These are phyloP conservation scores for Vachellia pachyceras DNA, from an alignment of 306 rosid species.

Conservation along the genomic window DNA sequence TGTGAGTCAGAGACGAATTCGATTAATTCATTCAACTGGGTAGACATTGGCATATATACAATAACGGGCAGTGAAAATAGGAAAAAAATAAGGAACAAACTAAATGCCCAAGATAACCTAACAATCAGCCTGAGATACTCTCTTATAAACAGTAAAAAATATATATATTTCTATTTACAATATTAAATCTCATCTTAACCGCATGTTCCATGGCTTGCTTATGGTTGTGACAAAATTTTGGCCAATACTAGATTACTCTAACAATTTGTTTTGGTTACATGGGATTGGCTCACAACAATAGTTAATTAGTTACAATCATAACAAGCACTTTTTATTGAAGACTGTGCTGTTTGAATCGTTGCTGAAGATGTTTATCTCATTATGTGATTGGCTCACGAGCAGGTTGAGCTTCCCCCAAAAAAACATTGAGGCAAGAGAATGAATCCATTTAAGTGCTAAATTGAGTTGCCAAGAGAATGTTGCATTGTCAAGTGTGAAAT, in stretches of 20 bases:
- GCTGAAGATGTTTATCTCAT: slow-evolving; percentile 11
- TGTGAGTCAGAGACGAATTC: no score
- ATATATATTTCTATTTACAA: no score
- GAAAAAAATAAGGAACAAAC: no score
- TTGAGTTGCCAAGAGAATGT: not conserved
- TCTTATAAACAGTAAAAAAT: no score
- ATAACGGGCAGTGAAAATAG: no score
- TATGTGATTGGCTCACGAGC: not conserved
- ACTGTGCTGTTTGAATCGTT: slow-evolving; percentile 26
- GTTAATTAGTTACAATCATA: not conserved
- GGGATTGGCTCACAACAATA: no score
- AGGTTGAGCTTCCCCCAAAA: not conserved
- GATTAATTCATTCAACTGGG: no score
- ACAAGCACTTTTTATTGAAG: not conserved
- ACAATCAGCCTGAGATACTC: no score
- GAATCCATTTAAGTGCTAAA: not conserved
- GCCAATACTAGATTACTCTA: slow-evolving; percentile 18
- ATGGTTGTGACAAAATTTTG: slow-evolving; percentile 20
- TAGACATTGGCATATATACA: no score
- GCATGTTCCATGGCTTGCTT: not conserved
- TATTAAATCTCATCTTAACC: no score
- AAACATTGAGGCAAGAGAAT: not conserved
- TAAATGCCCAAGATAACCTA: no score
- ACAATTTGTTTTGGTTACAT: not conserved
- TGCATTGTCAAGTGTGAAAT: no score